Evolutionary conservation across 1,139 yeast species (phyloP), one percentile per base, ranked within the genome.

Genomic region (Debaryomyces sp.): DNA sequence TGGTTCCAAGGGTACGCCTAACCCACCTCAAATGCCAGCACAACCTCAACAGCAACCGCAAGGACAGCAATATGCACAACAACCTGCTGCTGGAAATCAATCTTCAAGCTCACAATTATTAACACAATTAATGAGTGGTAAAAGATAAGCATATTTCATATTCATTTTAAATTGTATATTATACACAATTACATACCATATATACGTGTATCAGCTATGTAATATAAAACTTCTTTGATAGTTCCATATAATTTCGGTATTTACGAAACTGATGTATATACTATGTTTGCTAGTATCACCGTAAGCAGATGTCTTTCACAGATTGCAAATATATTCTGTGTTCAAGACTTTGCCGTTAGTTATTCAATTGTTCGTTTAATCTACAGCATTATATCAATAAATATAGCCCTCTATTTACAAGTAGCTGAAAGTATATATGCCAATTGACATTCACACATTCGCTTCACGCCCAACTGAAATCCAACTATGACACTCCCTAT

Each of bases 41-140:
- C 49, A 37, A 46, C 45, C 53, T 45, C 47, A 50, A 47, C 40
- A 41, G 30, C 49, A 50, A 17, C 43, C 50, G 13, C 61, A 55
- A 43, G 47, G 47, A 21, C 55, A 42, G 32, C 49, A 54, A 48
- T 45, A 54, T 37, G 53, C 57, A 46, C 42, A 53, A 46, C 46
- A 61, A 48, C 64, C 68, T 18, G 50, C 59, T 29, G 51, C 58
- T 43, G 54, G 58, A 27, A 57, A 55, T 49, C 66, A 80, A 55
- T 69, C 77, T 24, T 71, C 78, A 4, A 85, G 89, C 47, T 81
- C 87, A 24, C 91, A 86, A 62, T 73, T 87, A 57, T 73, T 86
- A 56, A 84, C 81, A 45, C 92, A 86, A 62, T 73, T 86, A 60
- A 82, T 86, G 80, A 82, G 84, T 55, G 89, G 89, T 30, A 85